Percentiles rank a stretch among this genome's conserved stretches.
phyloP scores from a whole-genome alignment of 2,329 filamentous ascomycete species.

The Emericellopsis cladophorae region DNA sequence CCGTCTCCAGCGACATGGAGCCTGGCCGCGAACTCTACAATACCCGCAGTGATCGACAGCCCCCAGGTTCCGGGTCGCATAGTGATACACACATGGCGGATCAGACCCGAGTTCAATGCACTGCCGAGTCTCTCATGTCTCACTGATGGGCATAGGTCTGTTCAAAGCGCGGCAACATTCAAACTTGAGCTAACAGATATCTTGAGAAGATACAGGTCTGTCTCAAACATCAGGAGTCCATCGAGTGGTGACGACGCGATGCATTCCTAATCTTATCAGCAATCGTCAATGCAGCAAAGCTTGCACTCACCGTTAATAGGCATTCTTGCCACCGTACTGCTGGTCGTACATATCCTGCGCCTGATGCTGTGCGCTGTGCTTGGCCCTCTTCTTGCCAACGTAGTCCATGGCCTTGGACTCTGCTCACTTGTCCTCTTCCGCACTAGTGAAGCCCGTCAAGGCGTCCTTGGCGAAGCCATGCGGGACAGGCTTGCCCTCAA shows the following conservation, averaged over 20 bases:
- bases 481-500: constrained; percentile 41
- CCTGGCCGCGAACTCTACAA: too few relatives aligned
- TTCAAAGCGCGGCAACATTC: too few relatives aligned
- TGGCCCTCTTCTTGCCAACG: constrained; percentile 43
- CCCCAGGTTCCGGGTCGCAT: too few relatives aligned
- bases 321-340: constrained; percentile 25
- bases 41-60: too few relatives aligned
- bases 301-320: constrained; percentile 43
- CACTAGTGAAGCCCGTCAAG: constrained; percentile 58
- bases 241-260: constrained; percentile 1
- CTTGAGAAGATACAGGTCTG: too few relatives aligned
- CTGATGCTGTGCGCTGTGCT: constrained; percentile 44
- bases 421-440: constrained; percentile 63
- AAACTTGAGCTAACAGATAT: too few relatives aligned
- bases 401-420: constrained; percentile 58
- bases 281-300: too few relatives aligned
- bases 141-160: too few relatives aligned
- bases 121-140: too few relatives aligned
- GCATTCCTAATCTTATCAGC: not conserved
- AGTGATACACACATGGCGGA: too few relatives aligned
- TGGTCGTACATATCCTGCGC: constrained; percentile 48
- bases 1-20: too few relatives aligned
- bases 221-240: not conserved
- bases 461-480: constrained; percentile 71
- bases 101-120: too few relatives aligned